Evolutionary conservation across 2,329 filamentous ascomycete genomes (phyloP).

Genomic region (Plenodomus lindquistii): DNA sequence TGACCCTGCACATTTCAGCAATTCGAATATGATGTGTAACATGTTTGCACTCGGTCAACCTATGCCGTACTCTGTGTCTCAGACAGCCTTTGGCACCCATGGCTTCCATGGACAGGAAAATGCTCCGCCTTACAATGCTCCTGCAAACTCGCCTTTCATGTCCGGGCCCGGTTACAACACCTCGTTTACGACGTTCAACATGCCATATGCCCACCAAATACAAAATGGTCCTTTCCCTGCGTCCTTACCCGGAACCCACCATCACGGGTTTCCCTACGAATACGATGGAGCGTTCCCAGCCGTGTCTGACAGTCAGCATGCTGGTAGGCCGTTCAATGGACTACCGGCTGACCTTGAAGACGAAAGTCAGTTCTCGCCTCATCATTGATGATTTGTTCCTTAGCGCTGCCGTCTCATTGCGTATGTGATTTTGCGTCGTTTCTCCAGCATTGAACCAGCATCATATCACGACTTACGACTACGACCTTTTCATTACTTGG

Average conservation of each 20-base stretch:
- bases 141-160: background rate
- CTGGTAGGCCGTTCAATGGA: slow-evolving; percentile 9
- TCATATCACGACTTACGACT: slow-evolving; percentile 10
- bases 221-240: slow-evolving; percentile 3
- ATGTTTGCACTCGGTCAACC: slow-evolving; percentile 4
- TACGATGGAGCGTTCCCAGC: slow-evolving; percentile 4
- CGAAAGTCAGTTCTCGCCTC: background rate
- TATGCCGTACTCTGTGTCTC: slow-evolving; percentile 7
- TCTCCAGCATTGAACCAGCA: background rate
- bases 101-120: slow-evolving; percentile 2
- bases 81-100: slow-evolving; percentile 4
- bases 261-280: slow-evolving; percentile 1
- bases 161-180: slow-evolving; percentile 7
- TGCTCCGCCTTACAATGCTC: slow-evolving; percentile 1
- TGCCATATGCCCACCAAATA: slow-evolving; percentile 5
- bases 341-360: slow-evolving; percentile 10
- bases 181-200: slow-evolving; percentile 8
- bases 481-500: slow-evolving; percentile 4
- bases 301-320: background rate
- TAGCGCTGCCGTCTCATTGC: background rate
- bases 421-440: background rate
- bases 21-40: slow-evolving; percentile 1
- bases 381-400: background rate
- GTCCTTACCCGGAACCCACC: background rate
- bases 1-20: slow-evolving; percentile 2